A percentile compares a stretch with the other conserved stretches of the same genome.
phyloP scores from a whole-genome alignment of 768 basidiomycete species.

The Suillus occidentalis region DNA sequence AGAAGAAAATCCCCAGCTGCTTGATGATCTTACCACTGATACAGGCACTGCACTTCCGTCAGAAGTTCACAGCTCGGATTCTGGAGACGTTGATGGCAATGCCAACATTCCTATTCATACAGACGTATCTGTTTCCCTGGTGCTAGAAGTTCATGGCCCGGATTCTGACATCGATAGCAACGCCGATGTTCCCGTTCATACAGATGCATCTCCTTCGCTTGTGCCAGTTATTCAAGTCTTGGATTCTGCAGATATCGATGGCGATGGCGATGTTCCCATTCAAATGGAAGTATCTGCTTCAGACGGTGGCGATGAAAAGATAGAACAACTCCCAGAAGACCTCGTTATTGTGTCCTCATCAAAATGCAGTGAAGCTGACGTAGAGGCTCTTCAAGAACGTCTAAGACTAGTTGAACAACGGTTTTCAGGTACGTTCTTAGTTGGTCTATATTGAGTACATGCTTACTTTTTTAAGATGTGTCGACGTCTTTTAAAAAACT shows the following conservation, averaged over 20 bases:
- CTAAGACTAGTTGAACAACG: constrained; percentile 73
- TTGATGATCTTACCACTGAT: not conserved
- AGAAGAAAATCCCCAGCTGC: not conserved
- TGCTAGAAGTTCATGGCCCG: not conserved
- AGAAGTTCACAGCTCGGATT: not conserved
- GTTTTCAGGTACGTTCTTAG: constrained; percentile 56
- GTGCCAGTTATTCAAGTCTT: not conserved
- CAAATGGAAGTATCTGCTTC: not conserved
- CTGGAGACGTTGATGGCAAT: not conserved
- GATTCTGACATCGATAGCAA: not conserved
- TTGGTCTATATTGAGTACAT: constrained; percentile 9
- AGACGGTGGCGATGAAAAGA: not conserved
- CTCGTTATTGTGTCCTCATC: not conserved
- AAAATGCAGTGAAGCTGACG: constrained; percentile 23
- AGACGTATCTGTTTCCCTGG: not conserved
- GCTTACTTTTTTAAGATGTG: constrained; percentile 51
- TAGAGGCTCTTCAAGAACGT: constrained; percentile 64
- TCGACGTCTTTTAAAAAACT: constrained; percentile 76
- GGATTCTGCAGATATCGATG: not conserved
- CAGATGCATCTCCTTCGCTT: not conserved
- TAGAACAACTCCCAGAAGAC: constrained; percentile 2
- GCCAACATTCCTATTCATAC: not conserved
- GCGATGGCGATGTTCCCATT: not conserved
- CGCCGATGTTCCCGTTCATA: not conserved
- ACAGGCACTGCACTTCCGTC: not conserved